phyloP scores from a whole-genome alignment of 805 yeast genomes.

The Sporopachydermia lactativora region DNA sequence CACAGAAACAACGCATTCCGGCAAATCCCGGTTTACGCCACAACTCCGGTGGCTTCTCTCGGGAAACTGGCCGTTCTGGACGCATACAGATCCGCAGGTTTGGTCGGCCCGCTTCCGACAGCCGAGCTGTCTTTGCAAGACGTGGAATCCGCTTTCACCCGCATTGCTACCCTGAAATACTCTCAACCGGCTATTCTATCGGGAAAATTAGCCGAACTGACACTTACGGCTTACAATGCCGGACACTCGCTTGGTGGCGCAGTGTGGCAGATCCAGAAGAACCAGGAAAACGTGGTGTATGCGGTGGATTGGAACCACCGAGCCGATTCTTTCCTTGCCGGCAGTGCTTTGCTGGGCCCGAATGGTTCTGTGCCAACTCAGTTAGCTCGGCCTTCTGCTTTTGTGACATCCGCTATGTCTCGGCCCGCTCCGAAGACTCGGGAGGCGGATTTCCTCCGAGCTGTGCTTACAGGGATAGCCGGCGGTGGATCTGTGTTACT shows the following conservation, averaged over 20 bases:
- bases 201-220: conserved; percentile 36
- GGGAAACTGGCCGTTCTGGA: conserved; percentile 85
- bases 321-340: conserved; percentile 67
- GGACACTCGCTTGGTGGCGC: conserved; percentile 94
- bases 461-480: conserved; percentile 50
- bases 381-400: conserved; percentile 64
- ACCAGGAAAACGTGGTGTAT: conserved; percentile 69
- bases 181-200: conserved; percentile 57
- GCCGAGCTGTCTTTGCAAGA: conserved; percentile 53
- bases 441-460: conserved; percentile 44
- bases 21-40: conserved; percentile 66
- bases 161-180: conserved; percentile 54
- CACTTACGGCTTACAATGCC: conserved; percentile 72
- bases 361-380: conserved; percentile 47
- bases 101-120: conserved; percentile 54
- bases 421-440: conserved; percentile 53
- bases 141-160: conserved; percentile 70
- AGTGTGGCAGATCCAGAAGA: conserved; percentile 64
- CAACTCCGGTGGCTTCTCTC: conserved; percentile 77
- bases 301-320: conserved; percentile 96
- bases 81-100: conserved; percentile 54
- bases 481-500: conserved; percentile 71
- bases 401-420: conserved; percentile 53
- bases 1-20: conserved; percentile 39
- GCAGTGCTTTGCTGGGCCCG: conserved; percentile 44